phyloP scores from a whole-genome alignment of 192 early-diverging fungal genomes.

The Entophlyctis helioformis region DNA sequence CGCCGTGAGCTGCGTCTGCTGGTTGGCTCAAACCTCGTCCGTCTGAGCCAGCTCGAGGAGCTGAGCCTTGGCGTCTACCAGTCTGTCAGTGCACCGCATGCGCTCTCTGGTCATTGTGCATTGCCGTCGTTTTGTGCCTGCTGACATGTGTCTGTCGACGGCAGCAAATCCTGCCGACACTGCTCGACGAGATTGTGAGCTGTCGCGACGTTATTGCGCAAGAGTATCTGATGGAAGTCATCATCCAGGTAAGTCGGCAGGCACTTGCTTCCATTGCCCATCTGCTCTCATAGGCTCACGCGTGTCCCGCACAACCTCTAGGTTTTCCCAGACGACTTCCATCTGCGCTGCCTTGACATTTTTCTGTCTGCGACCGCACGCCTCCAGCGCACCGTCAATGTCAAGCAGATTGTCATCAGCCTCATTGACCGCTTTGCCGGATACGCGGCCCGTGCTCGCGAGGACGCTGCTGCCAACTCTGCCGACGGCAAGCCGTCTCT shows the following conservation, averaged over 20 bases:
- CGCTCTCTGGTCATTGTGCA: too few species aligned
- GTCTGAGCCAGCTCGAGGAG: conserved; percentile 83
- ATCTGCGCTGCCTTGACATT: conserved; percentile 76
- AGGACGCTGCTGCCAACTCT: conserved; percentile 24
- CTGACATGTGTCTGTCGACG: too few species aligned
- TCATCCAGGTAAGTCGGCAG: conserved; percentile 70
- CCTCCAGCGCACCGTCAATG: conserved; percentile 85
- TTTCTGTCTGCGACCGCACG: conserved; percentile 85
- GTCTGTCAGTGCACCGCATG: conserved; percentile 35
- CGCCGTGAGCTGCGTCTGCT: conserved; percentile 87
- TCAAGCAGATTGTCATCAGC: conserved; percentile 93
- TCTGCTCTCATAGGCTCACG: too few species aligned
- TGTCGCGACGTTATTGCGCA: conserved; percentile 97
- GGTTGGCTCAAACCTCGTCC: conserved; percentile 93
- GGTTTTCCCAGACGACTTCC: conserved; percentile 96
- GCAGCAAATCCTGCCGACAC: conserved; percentile 74
- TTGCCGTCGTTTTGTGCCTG: too few species aligned
- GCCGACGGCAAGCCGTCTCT: conserved; percentile 3
- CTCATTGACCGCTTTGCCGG: conserved; percentile 88
- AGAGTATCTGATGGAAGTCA: conserved; percentile 99
- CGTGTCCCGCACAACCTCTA: conserved; percentile 7
- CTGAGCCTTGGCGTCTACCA: conserved; percentile 77
- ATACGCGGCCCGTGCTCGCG: conserved; percentile 64
- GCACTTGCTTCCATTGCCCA: too few species aligned
- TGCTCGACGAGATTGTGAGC: conserved; percentile 92